These are phyloP conservation scores for Blastobotrys aristatus DNA, from an alignment of 1,139 yeast genomes.

Conservation along the genomic window DNA sequence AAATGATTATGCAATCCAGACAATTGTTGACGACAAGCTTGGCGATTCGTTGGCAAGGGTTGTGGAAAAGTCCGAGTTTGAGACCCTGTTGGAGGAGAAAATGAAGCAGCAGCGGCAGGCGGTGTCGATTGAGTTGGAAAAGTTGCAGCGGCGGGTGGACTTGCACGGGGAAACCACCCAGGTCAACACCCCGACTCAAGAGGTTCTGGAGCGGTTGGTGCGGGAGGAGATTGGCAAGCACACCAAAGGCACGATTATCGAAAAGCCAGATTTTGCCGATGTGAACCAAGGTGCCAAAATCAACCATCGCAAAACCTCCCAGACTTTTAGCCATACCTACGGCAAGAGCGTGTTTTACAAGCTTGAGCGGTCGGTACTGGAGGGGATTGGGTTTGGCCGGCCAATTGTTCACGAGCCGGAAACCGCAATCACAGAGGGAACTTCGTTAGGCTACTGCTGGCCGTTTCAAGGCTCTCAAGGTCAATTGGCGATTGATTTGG, in stretches of 20 bases:
- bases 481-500: constrained; percentile 29
- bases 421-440: constrained; percentile 27
- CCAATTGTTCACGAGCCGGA: constrained; percentile 25
- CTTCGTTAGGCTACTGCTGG: constrained; percentile 35
- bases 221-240: constrained; percentile 14
- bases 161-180: constrained; percentile 9
- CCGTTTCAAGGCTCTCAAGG: constrained; percentile 34
- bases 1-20: constrained; percentile 13
- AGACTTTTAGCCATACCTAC: constrained; percentile 25
- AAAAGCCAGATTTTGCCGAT: constrained; percentile 32
- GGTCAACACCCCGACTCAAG: constrained; percentile 7
- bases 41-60: constrained; percentile 7
- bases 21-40: constrained; percentile 11
- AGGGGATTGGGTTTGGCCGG: constrained; percentile 25
- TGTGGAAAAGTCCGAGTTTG: constrained; percentile 14
- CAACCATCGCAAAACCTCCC: constrained; percentile 27
- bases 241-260: constrained; percentile 13
- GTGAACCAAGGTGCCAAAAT: constrained; percentile 31
- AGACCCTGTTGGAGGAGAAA: constrained; percentile 5
- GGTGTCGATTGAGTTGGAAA: constrained; percentile 11
- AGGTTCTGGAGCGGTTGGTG: constrained; percentile 14
- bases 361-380: constrained; percentile 16
- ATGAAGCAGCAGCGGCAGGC: constrained; percentile 15
- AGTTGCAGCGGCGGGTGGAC: constrained; percentile 12
- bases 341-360: constrained; percentile 20